Conservation (phyloP, 2,329 filamentous ascomycete genomes). For the Coleophoma eucalyptorum region DNA sequence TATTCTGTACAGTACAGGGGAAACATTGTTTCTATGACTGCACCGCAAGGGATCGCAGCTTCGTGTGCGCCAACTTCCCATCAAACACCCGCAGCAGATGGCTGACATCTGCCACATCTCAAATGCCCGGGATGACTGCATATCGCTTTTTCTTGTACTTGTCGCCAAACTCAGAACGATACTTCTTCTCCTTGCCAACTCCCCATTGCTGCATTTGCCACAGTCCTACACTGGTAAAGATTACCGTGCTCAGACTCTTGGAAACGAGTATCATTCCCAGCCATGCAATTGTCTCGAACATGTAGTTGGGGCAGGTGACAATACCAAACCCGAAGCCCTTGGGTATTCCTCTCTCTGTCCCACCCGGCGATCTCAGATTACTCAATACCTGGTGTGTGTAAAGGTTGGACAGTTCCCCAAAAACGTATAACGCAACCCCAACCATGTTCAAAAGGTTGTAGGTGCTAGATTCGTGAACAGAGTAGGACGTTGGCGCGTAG, state of each 20-base stretch:
- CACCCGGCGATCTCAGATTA: slow-evolving; percentile 71
- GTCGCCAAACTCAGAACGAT: slow-evolving; percentile 86
- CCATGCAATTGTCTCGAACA: slow-evolving; percentile 90
- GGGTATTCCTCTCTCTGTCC: slow-evolving; percentile 85
- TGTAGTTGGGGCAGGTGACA: slow-evolving; percentile 96
- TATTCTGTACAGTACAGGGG: too few relatives aligned
- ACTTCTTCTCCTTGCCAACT: slow-evolving; percentile 84
- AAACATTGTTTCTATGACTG: too few relatives aligned
- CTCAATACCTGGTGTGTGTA: slow-evolving; percentile 77
- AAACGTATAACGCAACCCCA: slow-evolving; percentile 67
- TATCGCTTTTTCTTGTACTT: slow-evolving; percentile 94
- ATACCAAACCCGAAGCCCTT: slow-evolving; percentile 76
- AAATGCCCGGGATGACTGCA: slow-evolving; percentile 68
- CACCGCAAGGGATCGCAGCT: too few relatives aligned
- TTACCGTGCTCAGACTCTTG: slow-evolving; percentile 70
- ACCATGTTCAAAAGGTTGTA: slow-evolving; percentile 50
- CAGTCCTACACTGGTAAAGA: slow-evolving; percentile 73
- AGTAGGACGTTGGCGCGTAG: slow-evolving; percentile 71
- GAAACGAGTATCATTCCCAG: slow-evolving; percentile 75
- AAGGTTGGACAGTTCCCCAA: slow-evolving; percentile 79
- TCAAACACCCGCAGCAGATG: too few relatives aligned
- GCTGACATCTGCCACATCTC: too few relatives aligned
- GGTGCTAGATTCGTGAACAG: slow-evolving; percentile 43
- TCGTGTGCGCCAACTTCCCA: too few relatives aligned
- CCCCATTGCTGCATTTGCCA: slow-evolving; percentile 86